Evolutionary conservation across 805 yeast species (phyloP).

Genomic region (Cyberlindnera maclurae): DNA sequence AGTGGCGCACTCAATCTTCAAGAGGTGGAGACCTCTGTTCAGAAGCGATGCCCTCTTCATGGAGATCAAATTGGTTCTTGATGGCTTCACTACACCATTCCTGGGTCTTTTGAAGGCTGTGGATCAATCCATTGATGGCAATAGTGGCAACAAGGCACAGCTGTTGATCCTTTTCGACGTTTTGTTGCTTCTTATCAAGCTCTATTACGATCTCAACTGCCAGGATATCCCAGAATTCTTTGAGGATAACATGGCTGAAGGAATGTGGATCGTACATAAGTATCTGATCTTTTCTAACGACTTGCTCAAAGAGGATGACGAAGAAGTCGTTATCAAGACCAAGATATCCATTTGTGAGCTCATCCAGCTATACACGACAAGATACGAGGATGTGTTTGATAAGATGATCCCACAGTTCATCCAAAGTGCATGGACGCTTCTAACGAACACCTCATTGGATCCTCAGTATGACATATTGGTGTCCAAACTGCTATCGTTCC

Average conservation of each 20-base stretch:
- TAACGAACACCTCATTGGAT: constrained; percentile 58
- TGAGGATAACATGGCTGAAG: constrained; percentile 75
- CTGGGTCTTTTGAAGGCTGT: constrained; percentile 59
- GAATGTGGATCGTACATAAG: constrained; percentile 78
- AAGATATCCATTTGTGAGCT: constrained; percentile 82
- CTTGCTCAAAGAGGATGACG: constrained; percentile 47
- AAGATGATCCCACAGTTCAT: constrained; percentile 70
- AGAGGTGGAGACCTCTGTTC: constrained; percentile 93
- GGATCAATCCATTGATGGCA: constrained; percentile 53
- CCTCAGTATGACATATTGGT: constrained; percentile 80
- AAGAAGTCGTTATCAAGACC: constrained; percentile 61
- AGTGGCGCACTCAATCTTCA: constrained; percentile 94
- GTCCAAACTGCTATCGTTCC: constrained; percentile 69
- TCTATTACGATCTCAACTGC: constrained; percentile 90
- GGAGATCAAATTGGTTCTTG: constrained; percentile 83
- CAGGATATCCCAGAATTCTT: constrained; percentile 98
- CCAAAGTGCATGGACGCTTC: constrained; percentile 72
- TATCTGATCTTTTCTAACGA: constrained; percentile 59
- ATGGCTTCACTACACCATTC: constrained; percentile 76
- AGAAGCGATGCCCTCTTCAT: constrained; percentile 83
- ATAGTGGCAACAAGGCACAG: constrained; percentile 38
- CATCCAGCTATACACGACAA: constrained; percentile 75
- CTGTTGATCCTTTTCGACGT: constrained; percentile 60
- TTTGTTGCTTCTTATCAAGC: constrained; percentile 62
- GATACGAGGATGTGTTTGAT: constrained; percentile 91